These are phyloP conservation scores for Pleurotus tuoliensis DNA, from an alignment of 768 basidiomycete species.

Conservation along the genomic window DNA sequence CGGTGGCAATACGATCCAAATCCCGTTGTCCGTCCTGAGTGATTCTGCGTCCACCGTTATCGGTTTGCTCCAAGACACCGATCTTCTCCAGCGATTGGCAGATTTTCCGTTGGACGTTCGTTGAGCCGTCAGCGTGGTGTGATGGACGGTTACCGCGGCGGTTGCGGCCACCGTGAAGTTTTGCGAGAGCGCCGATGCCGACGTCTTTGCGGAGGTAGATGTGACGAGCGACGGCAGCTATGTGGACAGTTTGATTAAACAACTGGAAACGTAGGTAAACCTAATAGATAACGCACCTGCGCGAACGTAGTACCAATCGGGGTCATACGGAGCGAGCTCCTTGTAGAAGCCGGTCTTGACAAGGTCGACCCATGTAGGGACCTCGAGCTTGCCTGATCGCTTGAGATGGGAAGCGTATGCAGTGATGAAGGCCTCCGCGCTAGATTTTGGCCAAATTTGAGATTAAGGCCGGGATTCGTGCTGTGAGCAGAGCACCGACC, in stretches of 20 bases:
- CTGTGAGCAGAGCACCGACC: conserved; percentile 36
- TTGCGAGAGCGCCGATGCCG: conserved; percentile 88
- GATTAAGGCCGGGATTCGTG: conserved; percentile 16
- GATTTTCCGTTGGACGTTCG: conserved; percentile 89
- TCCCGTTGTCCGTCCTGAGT: conserved; percentile 96
- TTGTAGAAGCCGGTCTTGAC: conserved; percentile 98
- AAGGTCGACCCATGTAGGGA: conserved; percentile 96
- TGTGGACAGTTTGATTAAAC: conserved; percentile 1
- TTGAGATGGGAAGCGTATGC: conserved; percentile 97
- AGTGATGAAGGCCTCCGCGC: conserved; percentile 90
- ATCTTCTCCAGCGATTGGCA: conserved; percentile 99
- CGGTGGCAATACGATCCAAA: conserved; percentile 89
- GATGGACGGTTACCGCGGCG: conserved; percentile 95
- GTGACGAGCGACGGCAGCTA: conserved; percentile 96
- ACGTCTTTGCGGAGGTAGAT: conserved; percentile 99
- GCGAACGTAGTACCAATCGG: conserved; percentile 99
- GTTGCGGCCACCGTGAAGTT: conserved; percentile 96
- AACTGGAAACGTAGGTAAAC: background rate
- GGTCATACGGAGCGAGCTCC: conserved; percentile 98
- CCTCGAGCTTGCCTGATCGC: conserved; percentile 98
- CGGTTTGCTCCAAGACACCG: conserved; percentile 90
- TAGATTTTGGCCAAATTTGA: conserved; percentile 26
- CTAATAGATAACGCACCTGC: conserved; percentile 63
- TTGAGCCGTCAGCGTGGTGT: conserved; percentile 85
- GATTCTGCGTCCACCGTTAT: conserved; percentile 94